A percentile compares a stretch with the other conserved stretches of the same genome.
These are phyloP conservation scores for Trichoderma guizhouense DNA, from an alignment of 2,329 filamentous ascomycete genomes.

Conservation along the genomic window DNA sequence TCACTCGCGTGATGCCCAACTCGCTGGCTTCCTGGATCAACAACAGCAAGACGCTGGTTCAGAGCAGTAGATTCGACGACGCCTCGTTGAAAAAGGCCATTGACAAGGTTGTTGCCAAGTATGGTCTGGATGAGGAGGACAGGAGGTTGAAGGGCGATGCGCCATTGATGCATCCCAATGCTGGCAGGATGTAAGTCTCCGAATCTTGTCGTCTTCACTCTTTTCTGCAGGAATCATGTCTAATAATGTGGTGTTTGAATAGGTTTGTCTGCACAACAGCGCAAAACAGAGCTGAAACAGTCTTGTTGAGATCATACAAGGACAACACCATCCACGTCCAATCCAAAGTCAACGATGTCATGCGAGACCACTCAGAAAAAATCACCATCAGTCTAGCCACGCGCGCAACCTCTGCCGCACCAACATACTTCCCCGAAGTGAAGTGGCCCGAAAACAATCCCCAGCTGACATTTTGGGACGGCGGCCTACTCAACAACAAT, in stretches of 20 bases:
- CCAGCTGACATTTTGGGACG: slow-evolving; percentile 10
- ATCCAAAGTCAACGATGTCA: slow-evolving; percentile 2
- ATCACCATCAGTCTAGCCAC: slow-evolving; percentile 5
- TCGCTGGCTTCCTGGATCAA: slow-evolving; percentile 1
- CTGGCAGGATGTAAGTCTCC: slow-evolving; percentile 1
- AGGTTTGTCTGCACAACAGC: slow-evolving; percentile 14
- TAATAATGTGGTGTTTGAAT: neutral
- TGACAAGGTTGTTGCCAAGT: slow-evolving; percentile 2
- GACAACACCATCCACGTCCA: slow-evolving; percentile 1
- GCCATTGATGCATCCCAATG: neutral
- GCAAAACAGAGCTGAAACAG: slow-evolving; percentile 9
- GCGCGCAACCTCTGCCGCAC: slow-evolving; percentile 3
- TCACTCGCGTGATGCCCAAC: slow-evolving; percentile 1
- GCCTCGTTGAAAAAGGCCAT: slow-evolving; percentile 2
- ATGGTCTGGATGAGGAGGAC: slow-evolving; percentile 8
- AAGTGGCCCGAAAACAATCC: neutral
- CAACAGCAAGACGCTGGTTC: slow-evolving; percentile 11
- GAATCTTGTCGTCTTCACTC: neutral
- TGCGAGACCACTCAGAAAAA: neutral
- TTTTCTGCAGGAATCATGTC: neutral
- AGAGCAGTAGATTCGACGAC: slow-evolving; percentile 7
- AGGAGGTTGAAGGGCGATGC: neutral
- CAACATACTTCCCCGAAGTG: slow-evolving; percentile 10
- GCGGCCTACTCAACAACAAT: slow-evolving; percentile 11
- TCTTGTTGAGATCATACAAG: slow-evolving; percentile 7